phyloP scores from a whole-genome alignment of 768 basidiomycete species.

The Boletus sensibilis region DNA sequence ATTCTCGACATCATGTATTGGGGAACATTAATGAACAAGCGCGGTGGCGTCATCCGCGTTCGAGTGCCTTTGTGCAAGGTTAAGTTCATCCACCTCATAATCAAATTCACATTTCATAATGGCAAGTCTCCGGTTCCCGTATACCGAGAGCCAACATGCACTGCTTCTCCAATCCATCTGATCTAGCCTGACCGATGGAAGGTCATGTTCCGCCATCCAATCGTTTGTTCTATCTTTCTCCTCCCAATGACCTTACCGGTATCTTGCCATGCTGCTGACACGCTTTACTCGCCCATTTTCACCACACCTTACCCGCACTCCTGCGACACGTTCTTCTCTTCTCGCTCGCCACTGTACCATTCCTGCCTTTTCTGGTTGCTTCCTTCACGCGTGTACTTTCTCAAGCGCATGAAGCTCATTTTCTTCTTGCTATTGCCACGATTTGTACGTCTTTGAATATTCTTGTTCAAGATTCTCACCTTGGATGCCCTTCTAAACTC shows the following conservation, averaged over 20 bases:
- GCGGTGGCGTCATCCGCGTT: slow-evolving; percentile 32
- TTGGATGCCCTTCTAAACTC: slow-evolving; percentile 8
- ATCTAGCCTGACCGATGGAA: slow-evolving; percentile 24
- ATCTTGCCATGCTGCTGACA: slow-evolving; percentile 60
- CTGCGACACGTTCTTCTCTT: slow-evolving; percentile 60
- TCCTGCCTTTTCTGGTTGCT: slow-evolving; percentile 57
- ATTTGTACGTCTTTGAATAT: slow-evolving; percentile 34
- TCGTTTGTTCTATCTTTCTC: slow-evolving; percentile 42
- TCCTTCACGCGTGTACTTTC: slow-evolving; percentile 36
- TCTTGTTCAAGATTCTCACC: slow-evolving; percentile 31
- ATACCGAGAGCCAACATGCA: slow-evolving; percentile 28
- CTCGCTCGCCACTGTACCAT: slow-evolving; percentile 47
- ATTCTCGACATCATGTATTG: slow-evolving; percentile 33
- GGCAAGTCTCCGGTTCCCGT: slow-evolving; percentile 33
- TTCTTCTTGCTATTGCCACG: slow-evolving; percentile 23
- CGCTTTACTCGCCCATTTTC: slow-evolving; percentile 42
- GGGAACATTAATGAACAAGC: slow-evolving; percentile 35
- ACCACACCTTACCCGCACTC: slow-evolving; percentile 62
- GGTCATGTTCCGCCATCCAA: slow-evolving; percentile 34
- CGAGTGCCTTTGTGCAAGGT: slow-evolving; percentile 33
- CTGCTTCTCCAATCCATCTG: slow-evolving; percentile 31
- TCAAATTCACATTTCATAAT: slow-evolving; percentile 45
- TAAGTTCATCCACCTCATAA: slow-evolving; percentile 39
- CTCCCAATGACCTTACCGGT: slow-evolving; percentile 48
- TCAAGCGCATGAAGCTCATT: slow-evolving; percentile 31